Conservation (phyloP, 495 filamentous ascomycete genomes). For the Penicillium lividum region DNA sequence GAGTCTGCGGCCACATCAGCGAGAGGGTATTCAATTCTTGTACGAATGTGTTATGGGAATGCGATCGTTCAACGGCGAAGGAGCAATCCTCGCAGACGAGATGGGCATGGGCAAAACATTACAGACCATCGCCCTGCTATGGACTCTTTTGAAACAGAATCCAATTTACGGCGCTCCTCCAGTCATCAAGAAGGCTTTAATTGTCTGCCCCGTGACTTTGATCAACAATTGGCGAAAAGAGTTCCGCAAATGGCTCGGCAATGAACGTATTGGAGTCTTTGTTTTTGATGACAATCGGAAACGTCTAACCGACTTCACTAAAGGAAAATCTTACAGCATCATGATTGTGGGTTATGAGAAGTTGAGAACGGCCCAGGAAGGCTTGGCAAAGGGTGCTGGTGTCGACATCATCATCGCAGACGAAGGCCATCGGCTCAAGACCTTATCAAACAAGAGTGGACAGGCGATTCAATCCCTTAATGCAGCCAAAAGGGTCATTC, state of each 20-base stretch:
- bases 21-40: conserved; percentile 74
- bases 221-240: conserved; percentile 82
- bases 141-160: conserved; percentile 82
- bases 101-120: conserved; percentile 83
- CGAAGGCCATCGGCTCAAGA: conserved; percentile 81
- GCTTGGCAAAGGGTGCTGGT: conserved; percentile 61
- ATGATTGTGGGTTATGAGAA: conserved; percentile 89
- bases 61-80: conserved; percentile 67
- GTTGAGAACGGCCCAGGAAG: conserved; percentile 66
- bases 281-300: conserved; percentile 67
- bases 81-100: conserved; percentile 78
- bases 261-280: conserved; percentile 75
- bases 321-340: conserved; percentile 70
- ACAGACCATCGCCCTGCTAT: conserved; percentile 76
- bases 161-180: conserved; percentile 62
- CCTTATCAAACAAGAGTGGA: conserved; percentile 77
- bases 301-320: conserved; percentile 72
- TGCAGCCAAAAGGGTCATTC: conserved; percentile 64
- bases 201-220: conserved; percentile 78
- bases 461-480: conserved; percentile 73
- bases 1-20: conserved; percentile 72
- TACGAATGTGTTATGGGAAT: conserved; percentile 88
- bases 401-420: conserved; percentile 81
- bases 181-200: conserved; percentile 75
- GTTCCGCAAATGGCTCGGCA: conserved; percentile 79